These are phyloP conservation scores for Triticum turgidum DNA, from an alignment of 176 grass and related monocot species.

Conservation along the genomic window DNA sequence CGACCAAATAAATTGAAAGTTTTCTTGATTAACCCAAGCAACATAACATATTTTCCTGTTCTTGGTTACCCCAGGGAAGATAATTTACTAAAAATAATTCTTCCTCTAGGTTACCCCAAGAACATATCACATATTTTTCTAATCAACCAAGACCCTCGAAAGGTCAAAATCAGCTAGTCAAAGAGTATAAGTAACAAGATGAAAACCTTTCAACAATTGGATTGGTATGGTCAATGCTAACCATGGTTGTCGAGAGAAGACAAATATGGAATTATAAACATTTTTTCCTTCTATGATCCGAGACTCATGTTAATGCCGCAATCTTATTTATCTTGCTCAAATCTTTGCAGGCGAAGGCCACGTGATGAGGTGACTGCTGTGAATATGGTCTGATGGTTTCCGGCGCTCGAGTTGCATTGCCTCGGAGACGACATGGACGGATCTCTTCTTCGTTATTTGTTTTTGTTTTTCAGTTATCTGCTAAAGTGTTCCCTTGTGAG, in stretches of 20 bases:
- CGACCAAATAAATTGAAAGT: background rate
- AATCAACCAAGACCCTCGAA: background rate
- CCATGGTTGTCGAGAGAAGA: background rate
- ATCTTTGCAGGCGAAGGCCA: slow-evolving; percentile 41
- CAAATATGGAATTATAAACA: background rate
- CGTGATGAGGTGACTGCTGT: slow-evolving; percentile 41
- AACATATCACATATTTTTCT: background rate
- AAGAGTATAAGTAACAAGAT: background rate
- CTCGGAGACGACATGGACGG: slow-evolving; percentile 4
- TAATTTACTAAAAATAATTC: background rate
- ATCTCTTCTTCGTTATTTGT: slow-evolving; percentile 34
- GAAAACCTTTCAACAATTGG: background rate
- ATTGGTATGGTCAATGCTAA: background rate
- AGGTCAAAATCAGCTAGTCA: background rate
- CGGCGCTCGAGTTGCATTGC: background rate
- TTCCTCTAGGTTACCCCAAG: background rate
- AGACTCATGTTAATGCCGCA: background rate
- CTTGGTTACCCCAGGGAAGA: background rate
- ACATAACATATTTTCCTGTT: background rate
- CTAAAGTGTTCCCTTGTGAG: slow-evolving; percentile 35
- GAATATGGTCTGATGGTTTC: slow-evolving; percentile 32
- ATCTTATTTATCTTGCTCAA: slow-evolving; percentile 6
- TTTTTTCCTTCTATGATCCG: background rate
- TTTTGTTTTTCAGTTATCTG: slow-evolving; percentile 38
- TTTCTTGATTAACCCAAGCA: background rate